phyloP scores from a whole-genome alignment of 768 basidiomycete genomes.

The Sporobolomyces pararoseus region DNA sequence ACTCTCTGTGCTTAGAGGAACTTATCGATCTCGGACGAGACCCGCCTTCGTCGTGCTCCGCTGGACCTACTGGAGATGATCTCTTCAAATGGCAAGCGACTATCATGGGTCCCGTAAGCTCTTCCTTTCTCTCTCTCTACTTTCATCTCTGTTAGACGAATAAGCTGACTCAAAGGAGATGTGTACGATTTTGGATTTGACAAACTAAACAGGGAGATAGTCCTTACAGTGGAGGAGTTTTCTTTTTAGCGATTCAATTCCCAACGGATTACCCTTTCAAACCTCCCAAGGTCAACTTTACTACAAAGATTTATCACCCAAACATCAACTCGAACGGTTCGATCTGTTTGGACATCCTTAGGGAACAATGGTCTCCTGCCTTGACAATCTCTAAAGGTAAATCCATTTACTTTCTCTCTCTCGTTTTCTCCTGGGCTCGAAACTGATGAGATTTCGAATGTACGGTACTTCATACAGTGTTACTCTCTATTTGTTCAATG shows the following conservation, averaged over 20 bases:
- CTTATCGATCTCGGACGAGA: constrained; percentile 98
- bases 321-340: constrained; percentile 99
- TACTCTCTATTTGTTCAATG: constrained; percentile 98
- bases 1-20: constrained; percentile 61
- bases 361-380: constrained; percentile 99
- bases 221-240: constrained; percentile 97
- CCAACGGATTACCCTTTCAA: constrained; percentile 99
- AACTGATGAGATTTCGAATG: not conserved
- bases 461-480: constrained; percentile 55
- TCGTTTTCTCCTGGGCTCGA: not conserved
- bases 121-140: not conserved
- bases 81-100: constrained; percentile 97
- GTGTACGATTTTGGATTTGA: too few relatives aligned
- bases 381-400: constrained; percentile 97
- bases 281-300: constrained; percentile 99
- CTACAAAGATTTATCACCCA: constrained; percentile 99
- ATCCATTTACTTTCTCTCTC: constrained; percentile 38
- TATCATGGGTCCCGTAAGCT: constrained; percentile 95
- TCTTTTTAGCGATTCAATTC: constrained; percentile 92
- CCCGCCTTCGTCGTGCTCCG: constrained; percentile 98
- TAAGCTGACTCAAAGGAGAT: not conserved
- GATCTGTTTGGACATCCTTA: constrained; percentile 95
- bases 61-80: constrained; percentile 94
- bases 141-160: not conserved
- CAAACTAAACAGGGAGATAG: constrained; percentile 81